Base-by-base conservation (phyloP, 768 basidiomycete genomes). In the Lactifluus piperatus region DNA sequence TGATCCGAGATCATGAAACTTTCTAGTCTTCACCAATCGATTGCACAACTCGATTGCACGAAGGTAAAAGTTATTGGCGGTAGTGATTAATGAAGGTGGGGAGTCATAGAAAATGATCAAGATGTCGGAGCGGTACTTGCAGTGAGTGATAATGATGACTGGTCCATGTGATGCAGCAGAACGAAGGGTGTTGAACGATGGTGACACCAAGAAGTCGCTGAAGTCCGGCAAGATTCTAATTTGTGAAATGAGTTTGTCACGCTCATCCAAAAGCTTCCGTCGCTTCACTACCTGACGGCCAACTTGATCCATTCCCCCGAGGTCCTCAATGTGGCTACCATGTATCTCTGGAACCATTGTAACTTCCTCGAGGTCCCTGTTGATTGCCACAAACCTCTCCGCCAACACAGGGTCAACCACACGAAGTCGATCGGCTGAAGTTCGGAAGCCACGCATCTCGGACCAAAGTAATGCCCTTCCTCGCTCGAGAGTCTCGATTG, bases 381-480 rank as follows among this genome's bases (percentile, higher is more conserved):
- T 22, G 10, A 41, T 20, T 2, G 24, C 32, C 8, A 4, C 36
- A 14, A 47, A 22, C 7, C 20, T 3, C 3, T 47, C 13, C 2
- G 61, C 61, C 5, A 62, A 34, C 4, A 4, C 39, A 8, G 43
- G 44, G 14, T 54, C 13, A 18, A 26, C 24, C 0, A 4, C 18
- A 6, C 45, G 34, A n/a, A 62, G 48, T 9, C 43, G 45, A 13
- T 62, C 61, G 8, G 49, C 16, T 2, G 61, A 51, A 5, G 59
- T 45, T 5, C 61, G 61, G 20, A 62, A 36, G 5, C 49, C 46
- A 24, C 44, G 59, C 29, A 62, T 36, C 44, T 62, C 41, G 0
- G 49, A 51, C 61, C 61, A 62, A 4, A 62, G 49, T 16, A 62
- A 22, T 30, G 59, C n/a, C 6, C 61, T 18, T 5, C 61, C 61